Evolutionary conservation across 768 basidiomycete species (phyloP).

Genomic region (Rhizopogon vinicolor): DNA sequence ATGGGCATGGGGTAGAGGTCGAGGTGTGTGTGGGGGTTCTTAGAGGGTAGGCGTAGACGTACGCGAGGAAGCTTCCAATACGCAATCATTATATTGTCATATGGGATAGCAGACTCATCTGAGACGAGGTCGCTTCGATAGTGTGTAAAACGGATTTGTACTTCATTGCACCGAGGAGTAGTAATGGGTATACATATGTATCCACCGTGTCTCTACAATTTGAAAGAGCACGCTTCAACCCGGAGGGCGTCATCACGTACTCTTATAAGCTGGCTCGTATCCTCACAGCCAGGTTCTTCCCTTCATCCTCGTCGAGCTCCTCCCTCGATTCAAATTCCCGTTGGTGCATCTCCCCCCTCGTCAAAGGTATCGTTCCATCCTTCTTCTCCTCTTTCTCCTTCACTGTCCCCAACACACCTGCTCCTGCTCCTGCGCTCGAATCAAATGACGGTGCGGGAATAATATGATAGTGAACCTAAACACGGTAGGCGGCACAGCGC

Average conservation of each 20-base stretch:
- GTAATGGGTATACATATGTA: too few relatives aligned
- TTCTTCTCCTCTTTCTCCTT: background rate
- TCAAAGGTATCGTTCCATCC: conserved; percentile 22
- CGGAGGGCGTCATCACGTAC: background rate
- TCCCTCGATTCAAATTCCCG: conserved; percentile 53
- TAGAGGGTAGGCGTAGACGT: conserved; percentile 34
- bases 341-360: conserved; percentile 52
- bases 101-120: too few relatives aligned
- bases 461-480: conserved; percentile 72
- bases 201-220: too few relatives aligned
- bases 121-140: background rate
- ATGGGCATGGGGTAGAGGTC: conserved; percentile 35
- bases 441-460: conserved; percentile 61
- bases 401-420: background rate
- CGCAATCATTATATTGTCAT: too few relatives aligned
- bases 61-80: background rate
- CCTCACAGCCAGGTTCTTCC: conserved; percentile 34
- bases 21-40: conserved; percentile 77
- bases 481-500: background rate
- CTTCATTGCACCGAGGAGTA: too few relatives aligned
- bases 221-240: too few relatives aligned
- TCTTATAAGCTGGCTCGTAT: conserved; percentile 42
- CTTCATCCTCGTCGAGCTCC: conserved; percentile 60
- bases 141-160: too few relatives aligned
- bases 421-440: conserved; percentile 6